Base-by-base conservation (phyloP, 129 eudicot genomes). In the Dittrichia graveolens region DNA sequence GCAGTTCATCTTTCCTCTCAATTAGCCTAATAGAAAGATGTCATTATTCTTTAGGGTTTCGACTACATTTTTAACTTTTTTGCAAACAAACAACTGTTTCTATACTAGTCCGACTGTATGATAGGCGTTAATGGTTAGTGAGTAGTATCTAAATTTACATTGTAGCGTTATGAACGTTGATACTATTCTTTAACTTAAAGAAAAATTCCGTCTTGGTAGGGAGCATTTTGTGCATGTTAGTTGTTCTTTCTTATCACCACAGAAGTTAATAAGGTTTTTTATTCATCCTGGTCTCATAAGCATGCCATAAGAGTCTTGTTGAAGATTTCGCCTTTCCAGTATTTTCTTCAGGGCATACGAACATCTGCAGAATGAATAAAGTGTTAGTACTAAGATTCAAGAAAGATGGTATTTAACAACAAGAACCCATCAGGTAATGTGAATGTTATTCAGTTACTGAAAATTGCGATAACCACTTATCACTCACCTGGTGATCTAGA, bases 341-440 rank as follows among this genome's bases (percentile, higher is more conserved):
- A 80, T 76, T 68, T 65, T 83, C 63, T 72, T 67, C 79, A 86
- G 31, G 12, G 86, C 91, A 74, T 71, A n/a, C 7, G 83, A 83
- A 67, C 91, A 86, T 78, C 91, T 82, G 80, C 50, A n/a, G 37
- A 78, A 61, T 34, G 38, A 48, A 69, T 3, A 31, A 48, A 48
- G 24, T 35, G 14, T 49, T 59, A 18, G 8, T 40, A 41, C 60
- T 40, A 75, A 42, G 53, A 13, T 13, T 38, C 13, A 74, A 74
- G 48, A 53, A 49, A 49, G 15, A 15, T 11, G 37, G 12, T 16
- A 65, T 63, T 2, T 40, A 42, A 63, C n/a, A 8, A 13, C 37
- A 63, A 45, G 16, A 3, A 44, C 41, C 42, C 6, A 19, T 49
- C 41, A 37, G 58, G 38, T 14, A 43, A 61, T 15, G 15, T 49